phyloP scores from a whole-genome alignment of 768 basidiomycete species.

The Pulveroboletus frians region DNA sequence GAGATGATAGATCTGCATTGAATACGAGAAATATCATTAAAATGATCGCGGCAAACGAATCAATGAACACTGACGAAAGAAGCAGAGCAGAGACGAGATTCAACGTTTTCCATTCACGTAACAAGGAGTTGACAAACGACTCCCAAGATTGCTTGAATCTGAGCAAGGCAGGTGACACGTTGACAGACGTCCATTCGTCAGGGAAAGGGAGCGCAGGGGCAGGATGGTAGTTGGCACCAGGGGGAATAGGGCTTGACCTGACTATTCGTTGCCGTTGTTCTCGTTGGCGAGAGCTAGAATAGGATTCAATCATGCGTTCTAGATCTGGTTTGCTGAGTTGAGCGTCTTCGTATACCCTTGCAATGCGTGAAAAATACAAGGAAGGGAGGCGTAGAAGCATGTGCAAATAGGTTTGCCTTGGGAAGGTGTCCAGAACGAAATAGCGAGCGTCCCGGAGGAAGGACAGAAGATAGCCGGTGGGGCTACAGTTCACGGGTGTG shows the following conservation, averaged over 20 bases:
- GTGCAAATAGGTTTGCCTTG: conserved; percentile 41
- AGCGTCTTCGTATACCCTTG: conserved; percentile 71
- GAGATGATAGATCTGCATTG: conserved; percentile 57
- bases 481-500: conserved; percentile 11
- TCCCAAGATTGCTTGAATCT: conserved; percentile 70
- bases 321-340: conserved; percentile 74
- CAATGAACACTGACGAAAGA: conserved; percentile 36
- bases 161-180: conserved; percentile 58
- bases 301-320: conserved; percentile 41
- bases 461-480: conserved; percentile 10
- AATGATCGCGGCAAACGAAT: not conserved
- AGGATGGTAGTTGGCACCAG: conserved; percentile 21
- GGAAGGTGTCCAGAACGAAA: conserved; percentile 34
- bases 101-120: conserved; percentile 71
- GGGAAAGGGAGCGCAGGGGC: conserved; percentile 39
- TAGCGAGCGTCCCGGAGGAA: conserved; percentile 20
- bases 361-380: conserved; percentile 75
- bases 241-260: conserved; percentile 26
- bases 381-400: conserved; percentile 66
- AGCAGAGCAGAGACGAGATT: conserved; percentile 69
- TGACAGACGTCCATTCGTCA: conserved; percentile 45
- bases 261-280: conserved; percentile 11
- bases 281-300: conserved; percentile 19
- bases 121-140: conserved; percentile 60
- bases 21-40: not conserved